Evolutionary conservation across 2,329 filamentous ascomycete genomes (phyloP).

Genomic region (Leptographium lundbergii): DNA sequence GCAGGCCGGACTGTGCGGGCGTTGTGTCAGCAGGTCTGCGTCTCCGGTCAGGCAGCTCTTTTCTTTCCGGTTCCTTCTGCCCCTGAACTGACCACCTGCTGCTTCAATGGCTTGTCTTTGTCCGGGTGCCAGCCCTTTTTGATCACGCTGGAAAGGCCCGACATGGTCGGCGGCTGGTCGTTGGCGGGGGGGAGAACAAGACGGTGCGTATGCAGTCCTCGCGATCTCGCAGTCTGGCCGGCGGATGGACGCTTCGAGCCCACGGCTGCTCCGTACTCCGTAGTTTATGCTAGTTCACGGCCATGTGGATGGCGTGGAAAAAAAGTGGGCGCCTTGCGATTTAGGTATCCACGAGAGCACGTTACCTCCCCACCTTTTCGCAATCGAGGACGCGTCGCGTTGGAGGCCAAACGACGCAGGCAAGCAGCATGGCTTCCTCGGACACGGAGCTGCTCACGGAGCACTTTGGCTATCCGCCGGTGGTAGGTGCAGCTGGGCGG

Average conservation of each 20-base stretch:
- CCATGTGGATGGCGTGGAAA: no score
- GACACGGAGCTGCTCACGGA: slow-evolving; percentile 72
- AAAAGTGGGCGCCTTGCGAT: slow-evolving; percentile 1
- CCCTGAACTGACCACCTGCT: slow-evolving; percentile 29
- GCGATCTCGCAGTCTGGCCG: no score
- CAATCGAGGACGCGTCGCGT: slow-evolving; percentile 3
- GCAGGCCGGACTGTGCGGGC: slow-evolving; percentile 6
- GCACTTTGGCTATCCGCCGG: slow-evolving; percentile 87
- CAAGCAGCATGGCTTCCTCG: slow-evolving; percentile 15
- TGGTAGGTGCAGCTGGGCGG: slow-evolving; percentile 44
- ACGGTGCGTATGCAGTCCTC: background rate
- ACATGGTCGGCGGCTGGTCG: slow-evolving; percentile 19
- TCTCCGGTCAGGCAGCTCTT: no score
- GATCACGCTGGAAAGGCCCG: slow-evolving; percentile 21
- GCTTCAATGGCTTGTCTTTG: slow-evolving; percentile 28
- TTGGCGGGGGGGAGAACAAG: background rate
- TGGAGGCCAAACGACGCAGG: background rate
- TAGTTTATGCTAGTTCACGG: no score
- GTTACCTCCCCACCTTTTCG: background rate
- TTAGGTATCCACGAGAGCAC: background rate
- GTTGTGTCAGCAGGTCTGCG: no score
- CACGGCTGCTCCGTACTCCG: no score
- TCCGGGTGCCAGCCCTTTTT: slow-evolving; percentile 35
- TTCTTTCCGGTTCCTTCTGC: no score
- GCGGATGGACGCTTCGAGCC: background rate